Percentiles rank a stretch among this genome's conserved stretches.
phyloP scores from a whole-genome alignment of 139 green algal genomes.

The Eudorina sp. region DNA sequence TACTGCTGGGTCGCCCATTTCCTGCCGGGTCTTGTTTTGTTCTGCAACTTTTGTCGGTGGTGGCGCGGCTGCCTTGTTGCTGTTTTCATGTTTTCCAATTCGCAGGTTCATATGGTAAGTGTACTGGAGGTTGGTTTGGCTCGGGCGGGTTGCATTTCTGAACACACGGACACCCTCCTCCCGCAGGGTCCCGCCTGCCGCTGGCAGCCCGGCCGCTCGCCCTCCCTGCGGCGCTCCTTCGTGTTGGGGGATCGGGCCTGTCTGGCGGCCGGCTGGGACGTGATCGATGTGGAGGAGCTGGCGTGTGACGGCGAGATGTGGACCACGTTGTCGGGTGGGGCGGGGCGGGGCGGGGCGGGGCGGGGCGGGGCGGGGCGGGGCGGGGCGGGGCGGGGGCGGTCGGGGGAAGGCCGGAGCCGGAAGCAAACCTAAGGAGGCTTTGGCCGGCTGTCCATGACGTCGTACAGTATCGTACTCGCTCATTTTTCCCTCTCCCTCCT shows the following conservation, averaged over 20 bases:
- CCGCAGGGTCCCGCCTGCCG: constrained; percentile 35
- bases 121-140: no score
- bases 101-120: no score
- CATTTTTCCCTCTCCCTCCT: neutral
- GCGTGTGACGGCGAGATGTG: constrained; percentile 30
- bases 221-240: constrained; percentile 38
- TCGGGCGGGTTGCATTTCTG: no score
- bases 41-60: no score
- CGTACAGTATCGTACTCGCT: no score
- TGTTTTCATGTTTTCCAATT: no score
- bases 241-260: constrained; percentile 52
- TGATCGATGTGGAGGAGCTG: constrained; percentile 66
- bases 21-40: no score
- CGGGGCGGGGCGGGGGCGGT: neutral
- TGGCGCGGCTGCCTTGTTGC: no score
- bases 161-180: neutral
- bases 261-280: constrained; percentile 71
- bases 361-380: neutral
- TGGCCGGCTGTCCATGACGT: neutral
- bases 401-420: neutral
- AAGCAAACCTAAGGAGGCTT: neutral
- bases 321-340: constrained; percentile 28
- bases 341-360: neutral
- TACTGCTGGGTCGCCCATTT: no score
- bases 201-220: neutral